These are phyloP conservation scores for Cystobasidium tubakii DNA, from an alignment of 768 basidiomycete genomes.

Conservation along the genomic window DNA sequence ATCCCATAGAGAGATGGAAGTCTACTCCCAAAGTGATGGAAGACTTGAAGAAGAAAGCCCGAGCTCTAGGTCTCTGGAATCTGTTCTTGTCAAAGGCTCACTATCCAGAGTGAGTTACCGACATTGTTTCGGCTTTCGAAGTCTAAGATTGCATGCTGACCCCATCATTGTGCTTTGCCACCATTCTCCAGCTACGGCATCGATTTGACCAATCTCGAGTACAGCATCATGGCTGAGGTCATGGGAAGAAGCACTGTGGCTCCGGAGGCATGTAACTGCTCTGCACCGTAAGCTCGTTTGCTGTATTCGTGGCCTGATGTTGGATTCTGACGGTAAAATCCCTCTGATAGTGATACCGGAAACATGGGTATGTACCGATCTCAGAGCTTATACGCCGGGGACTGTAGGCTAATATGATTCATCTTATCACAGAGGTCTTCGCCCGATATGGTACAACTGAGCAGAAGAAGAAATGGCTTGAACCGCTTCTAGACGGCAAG, in stretches of 20 bases:
- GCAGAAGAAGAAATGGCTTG: conserved; percentile 85
- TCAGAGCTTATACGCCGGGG: too few species aligned
- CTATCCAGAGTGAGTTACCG: conserved; percentile 59
- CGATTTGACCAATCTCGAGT: conserved; percentile 91
- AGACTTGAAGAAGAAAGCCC: conserved; percentile 80
- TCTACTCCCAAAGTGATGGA: conserved; percentile 72
- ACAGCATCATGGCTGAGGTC: conserved; percentile 90
- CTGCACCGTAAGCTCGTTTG: conserved; percentile 58
- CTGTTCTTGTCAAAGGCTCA: conserved; percentile 90
- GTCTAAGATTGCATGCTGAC: too few species aligned
- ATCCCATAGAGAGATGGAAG: conserved; percentile 72
- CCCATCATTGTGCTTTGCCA: conserved; percentile 5
- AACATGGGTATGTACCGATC: conserved; percentile 70
- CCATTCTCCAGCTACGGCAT: conserved; percentile 49
- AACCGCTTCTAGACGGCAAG: conserved; percentile 80
- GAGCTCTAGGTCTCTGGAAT: conserved; percentile 88
- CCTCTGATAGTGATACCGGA: conserved; percentile 63
- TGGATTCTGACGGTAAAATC: neutral
- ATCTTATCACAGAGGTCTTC: conserved; percentile 69
- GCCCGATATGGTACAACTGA: conserved; percentile 85
- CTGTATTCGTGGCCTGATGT: neutral
- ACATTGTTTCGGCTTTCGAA: too few species aligned
- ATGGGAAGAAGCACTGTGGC: conserved; percentile 78
- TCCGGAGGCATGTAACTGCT: conserved; percentile 83
- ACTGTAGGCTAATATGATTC: too few species aligned